Base-by-base conservation (phyloP, 2,329 filamentous ascomycete species). In the Xylaria hypoxylon region DNA sequence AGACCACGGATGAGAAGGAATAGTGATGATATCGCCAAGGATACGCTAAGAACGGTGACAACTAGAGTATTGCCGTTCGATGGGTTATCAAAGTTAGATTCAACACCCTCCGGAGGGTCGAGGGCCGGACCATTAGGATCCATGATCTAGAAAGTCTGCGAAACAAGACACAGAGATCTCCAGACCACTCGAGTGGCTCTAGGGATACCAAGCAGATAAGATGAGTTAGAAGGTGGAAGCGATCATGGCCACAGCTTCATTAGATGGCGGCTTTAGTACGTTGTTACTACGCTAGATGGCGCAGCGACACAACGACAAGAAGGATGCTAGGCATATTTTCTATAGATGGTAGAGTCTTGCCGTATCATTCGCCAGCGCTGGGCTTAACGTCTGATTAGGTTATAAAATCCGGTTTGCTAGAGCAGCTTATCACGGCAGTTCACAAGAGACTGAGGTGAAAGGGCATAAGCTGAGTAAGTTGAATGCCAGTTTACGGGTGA, bases 51-150 rank as follows among this genome's bases (percentile, higher is more conserved):
- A 5, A 60, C 57, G 5, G 33, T 19, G 22, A 42, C n/a, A 5
- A 60, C 48, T 10, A 62, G 31, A 17, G 35, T 26, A n/a, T 64
- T 67, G 10, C 50, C 33, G 10, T 68, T 70, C 8, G 66, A 47
- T 5, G 68, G 68, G 24, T 67, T 59, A 7, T 65, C 55, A 10
- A 70, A 60, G 31, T 70, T 59, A 10, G 63, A 57, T 17, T 33
- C 28, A 3, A 70, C 40, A 4, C 65, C 65, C 7, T 48, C 19
- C 5, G 68, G 68, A 17, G 66, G 66, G 11, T 15, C 19, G n/a
- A 70, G 58, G 6, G 68, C 68, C n/a, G 66, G 66, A 3, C 60
- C 51, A 55, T 70, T 59, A 13, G 59, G 59, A 48, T 62, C 59
- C 57, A 60, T 60, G 26, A 48, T 50, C 15, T 22, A 42, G 24